A percentile compares a stretch with the other conserved stretches of the same genome.
phyloP scores from a whole-genome alignment of 306 rosid species.

The Ammopiptanthus mongolicus region DNA sequence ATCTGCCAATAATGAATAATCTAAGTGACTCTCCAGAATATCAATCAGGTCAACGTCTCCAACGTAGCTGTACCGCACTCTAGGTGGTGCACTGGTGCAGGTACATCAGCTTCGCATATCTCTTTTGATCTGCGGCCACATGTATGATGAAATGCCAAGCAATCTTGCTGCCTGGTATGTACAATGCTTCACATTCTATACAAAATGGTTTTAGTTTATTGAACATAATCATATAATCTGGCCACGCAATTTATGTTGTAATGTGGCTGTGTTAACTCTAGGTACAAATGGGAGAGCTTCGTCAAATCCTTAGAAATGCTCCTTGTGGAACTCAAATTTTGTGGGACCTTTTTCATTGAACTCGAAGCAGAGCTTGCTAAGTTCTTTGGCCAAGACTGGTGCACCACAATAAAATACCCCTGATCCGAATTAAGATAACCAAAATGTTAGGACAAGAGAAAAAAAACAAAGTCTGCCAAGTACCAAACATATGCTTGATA shows the following conservation, averaged over 20 bases:
- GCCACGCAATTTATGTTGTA: conserved; percentile 14
- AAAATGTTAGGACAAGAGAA: conserved; percentile 9
- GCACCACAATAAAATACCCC: conserved; percentile 98
- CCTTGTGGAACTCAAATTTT: conserved; percentile 97
- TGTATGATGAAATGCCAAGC: conserved; percentile 32
- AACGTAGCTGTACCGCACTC: conserved; percentile 52
- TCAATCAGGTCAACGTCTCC: conserved; percentile 29
- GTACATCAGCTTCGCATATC: conserved; percentile 20
- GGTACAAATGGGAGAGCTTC: not conserved
- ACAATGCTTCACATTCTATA: conserved; percentile 35
- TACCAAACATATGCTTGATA: not conserved
- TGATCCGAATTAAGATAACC: conserved; percentile 31
- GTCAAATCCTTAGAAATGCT: conserved; percentile 60
- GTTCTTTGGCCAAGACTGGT: conserved; percentile 95
- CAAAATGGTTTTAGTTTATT: conserved; percentile 26
- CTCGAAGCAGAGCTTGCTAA: conserved; percentile 83
- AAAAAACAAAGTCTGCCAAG: not conserved
- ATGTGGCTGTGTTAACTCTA: conserved; percentile 11
- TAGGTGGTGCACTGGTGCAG: not conserved
- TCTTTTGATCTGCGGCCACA: conserved; percentile 21
- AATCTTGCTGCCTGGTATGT: conserved; percentile 31
- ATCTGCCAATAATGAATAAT: conserved; percentile 20
- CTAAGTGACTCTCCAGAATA: conserved; percentile 7
- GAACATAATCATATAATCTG: conserved; percentile 29
- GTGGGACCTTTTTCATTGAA: conserved; percentile 95